These are phyloP conservation scores for Termitomyces sp. DNA, from an alignment of 768 basidiomycete species.

Conservation along the genomic window DNA sequence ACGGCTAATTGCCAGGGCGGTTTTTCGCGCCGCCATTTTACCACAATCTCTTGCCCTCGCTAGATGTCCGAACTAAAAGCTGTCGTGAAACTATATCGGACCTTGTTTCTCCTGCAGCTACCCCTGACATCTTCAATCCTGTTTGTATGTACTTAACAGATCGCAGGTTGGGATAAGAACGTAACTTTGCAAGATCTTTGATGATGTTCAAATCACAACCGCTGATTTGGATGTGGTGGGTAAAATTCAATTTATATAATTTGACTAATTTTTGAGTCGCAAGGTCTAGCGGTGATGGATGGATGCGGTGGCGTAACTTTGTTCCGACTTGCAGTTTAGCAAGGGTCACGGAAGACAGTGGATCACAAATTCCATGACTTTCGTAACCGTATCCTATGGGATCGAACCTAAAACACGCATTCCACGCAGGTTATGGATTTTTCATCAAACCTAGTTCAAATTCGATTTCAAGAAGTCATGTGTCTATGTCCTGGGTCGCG, in stretches of 20 bases:
- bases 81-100: not conserved
- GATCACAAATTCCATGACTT: not conserved
- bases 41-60: not conserved
- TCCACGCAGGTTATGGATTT: not conserved
- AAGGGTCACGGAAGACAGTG: not conserved
- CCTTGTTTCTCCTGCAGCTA: not conserved
- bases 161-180: conserved; percentile 3
- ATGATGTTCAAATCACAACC: not conserved
- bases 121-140: not conserved
- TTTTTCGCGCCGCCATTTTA: not conserved
- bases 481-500: not conserved
- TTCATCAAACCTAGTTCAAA: not conserved
- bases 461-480: not conserved
- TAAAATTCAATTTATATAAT: not conserved
- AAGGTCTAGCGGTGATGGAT: not conserved
- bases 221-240: not conserved
- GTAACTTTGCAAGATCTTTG: not conserved
- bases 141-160: conserved; percentile 2
- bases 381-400: not conserved
- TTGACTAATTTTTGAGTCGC: not conserved
- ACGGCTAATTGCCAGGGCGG: not conserved
- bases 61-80: not conserved
- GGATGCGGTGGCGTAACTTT: not conserved
- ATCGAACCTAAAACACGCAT: not conserved
- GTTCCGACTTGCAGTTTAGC: not conserved